phyloP scores from a whole-genome alignment of 176 grass and related monocot species.

The Bolboschoenus planiculmis region DNA sequence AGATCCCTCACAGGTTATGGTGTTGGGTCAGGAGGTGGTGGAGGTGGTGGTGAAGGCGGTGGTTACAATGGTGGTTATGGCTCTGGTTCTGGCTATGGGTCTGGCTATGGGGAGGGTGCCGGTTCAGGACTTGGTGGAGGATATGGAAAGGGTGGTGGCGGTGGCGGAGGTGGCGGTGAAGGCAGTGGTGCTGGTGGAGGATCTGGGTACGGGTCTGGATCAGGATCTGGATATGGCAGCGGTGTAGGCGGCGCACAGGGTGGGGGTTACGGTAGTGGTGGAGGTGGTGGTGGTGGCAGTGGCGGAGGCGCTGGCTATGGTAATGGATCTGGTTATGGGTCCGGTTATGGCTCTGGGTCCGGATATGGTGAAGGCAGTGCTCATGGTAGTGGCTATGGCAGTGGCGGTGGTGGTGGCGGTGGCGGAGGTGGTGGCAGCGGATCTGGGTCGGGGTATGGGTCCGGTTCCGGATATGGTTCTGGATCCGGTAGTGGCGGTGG shows the following conservation, averaged over 20 bases:
- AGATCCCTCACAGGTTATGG: constrained; percentile 21
- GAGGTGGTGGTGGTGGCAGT: constrained; percentile 13
- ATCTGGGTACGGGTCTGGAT: not conserved
- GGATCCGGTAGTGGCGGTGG: constrained; percentile 2
- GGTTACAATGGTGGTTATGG: not conserved
- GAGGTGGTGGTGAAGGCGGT: constrained; percentile 4
- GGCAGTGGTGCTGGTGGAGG: constrained; percentile 15
- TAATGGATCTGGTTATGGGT: constrained; percentile 21
- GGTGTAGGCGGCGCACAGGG: not conserved
- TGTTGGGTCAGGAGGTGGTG: not conserved
- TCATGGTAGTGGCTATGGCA: constrained; percentile 17
- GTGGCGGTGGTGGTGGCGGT: constrained; percentile 8
- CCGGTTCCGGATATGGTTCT: constrained; percentile 6
- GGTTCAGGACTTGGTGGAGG: constrained; percentile 10
- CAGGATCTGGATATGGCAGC: constrained; percentile 4
- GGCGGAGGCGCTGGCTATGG: too few species aligned
- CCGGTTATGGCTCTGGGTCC: constrained; percentile 19
- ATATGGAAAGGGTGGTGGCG: constrained; percentile 2
- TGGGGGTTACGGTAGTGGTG: constrained; percentile 8
- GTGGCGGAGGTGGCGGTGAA: constrained; percentile 15
- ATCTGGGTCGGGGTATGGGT: not conserved
- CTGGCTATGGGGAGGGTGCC: constrained; percentile 19
- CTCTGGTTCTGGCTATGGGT: constrained; percentile 14
- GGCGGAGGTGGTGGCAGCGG: not conserved
- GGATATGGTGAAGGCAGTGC: constrained; percentile 23